Percentiles rank a stretch among this genome's conserved stretches.
These are phyloP conservation scores for Russula ochroleuca DNA, from an alignment of 768 basidiomycete genomes.

Conservation along the genomic window DNA sequence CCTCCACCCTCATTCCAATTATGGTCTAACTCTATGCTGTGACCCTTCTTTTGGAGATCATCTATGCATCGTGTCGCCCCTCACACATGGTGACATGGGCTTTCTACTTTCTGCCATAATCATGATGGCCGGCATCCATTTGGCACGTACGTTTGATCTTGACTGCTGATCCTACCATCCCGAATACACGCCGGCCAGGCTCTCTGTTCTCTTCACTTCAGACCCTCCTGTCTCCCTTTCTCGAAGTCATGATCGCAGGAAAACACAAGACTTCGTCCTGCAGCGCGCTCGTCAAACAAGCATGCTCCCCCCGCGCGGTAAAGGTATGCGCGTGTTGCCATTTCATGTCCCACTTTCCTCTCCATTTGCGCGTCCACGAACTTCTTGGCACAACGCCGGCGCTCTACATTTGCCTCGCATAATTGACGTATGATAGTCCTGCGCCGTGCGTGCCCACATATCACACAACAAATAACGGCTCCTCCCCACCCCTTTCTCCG, in stretches of 20 bases:
- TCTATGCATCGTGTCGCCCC: neutral
- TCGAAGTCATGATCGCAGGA: neutral
- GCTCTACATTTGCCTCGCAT: constrained; percentile 1
- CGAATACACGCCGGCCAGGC: neutral
- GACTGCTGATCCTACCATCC: neutral
- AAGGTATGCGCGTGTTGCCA: neutral
- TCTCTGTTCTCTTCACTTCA: neutral
- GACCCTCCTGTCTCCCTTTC: neutral
- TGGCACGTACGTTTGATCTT: neutral
- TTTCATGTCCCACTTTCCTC: neutral
- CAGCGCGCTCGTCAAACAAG: neutral
- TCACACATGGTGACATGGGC: neutral
- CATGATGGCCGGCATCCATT: neutral
- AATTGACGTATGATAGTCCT: constrained; percentile 12
- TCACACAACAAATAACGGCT: neutral
- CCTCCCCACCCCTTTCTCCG: neutral
- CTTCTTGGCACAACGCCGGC: constrained; percentile 2
- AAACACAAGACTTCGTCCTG: neutral
- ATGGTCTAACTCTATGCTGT: neutral
- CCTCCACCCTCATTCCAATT: neutral
- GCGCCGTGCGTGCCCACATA: neutral
- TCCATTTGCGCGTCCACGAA: neutral
- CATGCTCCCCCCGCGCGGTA: neutral
- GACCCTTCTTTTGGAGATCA: neutral
- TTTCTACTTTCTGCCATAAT: neutral